Evolutionary conservation across 257 asterid species (phyloP), one percentile per base, ranked within the genome.

Genomic region (Lithospermum erythrorhizon): DNA sequence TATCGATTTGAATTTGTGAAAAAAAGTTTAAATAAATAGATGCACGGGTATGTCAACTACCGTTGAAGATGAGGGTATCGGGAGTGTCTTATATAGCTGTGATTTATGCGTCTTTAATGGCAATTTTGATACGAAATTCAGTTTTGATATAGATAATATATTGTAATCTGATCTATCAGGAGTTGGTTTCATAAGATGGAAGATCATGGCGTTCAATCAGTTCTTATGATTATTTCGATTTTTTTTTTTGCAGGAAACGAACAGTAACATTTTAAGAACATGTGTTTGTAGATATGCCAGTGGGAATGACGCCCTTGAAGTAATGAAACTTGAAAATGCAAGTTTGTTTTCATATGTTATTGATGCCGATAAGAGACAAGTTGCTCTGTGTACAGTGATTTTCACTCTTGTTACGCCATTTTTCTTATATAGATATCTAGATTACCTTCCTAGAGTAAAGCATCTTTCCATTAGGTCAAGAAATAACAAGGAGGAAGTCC

Each of bases 401-500:
- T 68, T 79, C 59, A 82, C 89, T 66, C 91, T 90, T 19, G 22
- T 85, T 61, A 85, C 82, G 22, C 96, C 96, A 18, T 83, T 90
- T 65, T 30, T 81, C 47, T 61, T 90, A 70, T 90, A 85, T 75
- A 81, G 83, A 78, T 87, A 76, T 76, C 82, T 90, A 59, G 94
- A 85, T 73, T 73, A 68, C 76, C 82, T 87, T 58, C 93, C 96
- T 10, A 81, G 72, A 70, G 69, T 87, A 53, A 85, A 69, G 70
- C 74, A 59, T 49, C 65, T 86, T 56, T 72, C 83, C 48, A 82
- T 64, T 67, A 75, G 78, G 71, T 65, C 75, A 54, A 69, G 66
- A 55, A 84, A 75, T 66, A 70, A 70, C 74, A 85, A 83, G 67
- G 96, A 90, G 79, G 88, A 81, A 75, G 91, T 87, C 67, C 91